Evolutionary conservation across 768 basidiomycete genomes (phyloP), one percentile per base, ranked within the genome.

Genomic region (Panellus pusillus): DNA sequence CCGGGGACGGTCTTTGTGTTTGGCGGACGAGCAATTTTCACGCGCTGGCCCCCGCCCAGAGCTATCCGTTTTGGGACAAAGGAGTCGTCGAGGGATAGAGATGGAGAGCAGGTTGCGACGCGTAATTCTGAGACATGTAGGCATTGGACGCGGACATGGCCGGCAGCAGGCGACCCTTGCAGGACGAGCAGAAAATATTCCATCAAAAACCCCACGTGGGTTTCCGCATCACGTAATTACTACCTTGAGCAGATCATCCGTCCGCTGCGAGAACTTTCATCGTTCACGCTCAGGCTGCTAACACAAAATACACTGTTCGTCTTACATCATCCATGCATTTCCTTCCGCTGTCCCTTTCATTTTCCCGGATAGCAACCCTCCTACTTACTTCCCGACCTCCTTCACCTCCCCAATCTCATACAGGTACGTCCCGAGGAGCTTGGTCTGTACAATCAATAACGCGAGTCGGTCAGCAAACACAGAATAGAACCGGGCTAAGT

Each of bases 1-100:
- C 82, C 86, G 15, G 96, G 96, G 24, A 90, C 84, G 0, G 95
- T 98, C 79, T 97, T 97, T 50, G 88, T 86, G 70, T 94, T 97
- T 9, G 95, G 98, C 72, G 98, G 95, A 53, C 96, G 76, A 15
- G 96, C 96, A 67, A 99, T 95, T 81, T 93, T 89, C 46, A 87
- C 84, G 70, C 83, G 89, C 70, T 85, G 83, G 51, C 75, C 78
- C 50, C 74, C 73, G 36, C 70, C 68, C 53, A 95, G 83, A n/a
- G 85, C 77, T 55, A 98, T 95, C 67, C 95, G 91, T 73, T 98
- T 98, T 50, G 93, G 92, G 29, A 87, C 78, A 71, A 98, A 97
- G 3, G 93, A 91, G 70, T 96, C 93, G 62, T 98, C 97, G 50
- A 97, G 79, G 95, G 94, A 68, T 93, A 95, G 36, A 98, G 74